Base-by-base conservation (phyloP, 2,329 filamentous ascomycete genomes). In the Graphiopsis chlorocephala region DNA sequence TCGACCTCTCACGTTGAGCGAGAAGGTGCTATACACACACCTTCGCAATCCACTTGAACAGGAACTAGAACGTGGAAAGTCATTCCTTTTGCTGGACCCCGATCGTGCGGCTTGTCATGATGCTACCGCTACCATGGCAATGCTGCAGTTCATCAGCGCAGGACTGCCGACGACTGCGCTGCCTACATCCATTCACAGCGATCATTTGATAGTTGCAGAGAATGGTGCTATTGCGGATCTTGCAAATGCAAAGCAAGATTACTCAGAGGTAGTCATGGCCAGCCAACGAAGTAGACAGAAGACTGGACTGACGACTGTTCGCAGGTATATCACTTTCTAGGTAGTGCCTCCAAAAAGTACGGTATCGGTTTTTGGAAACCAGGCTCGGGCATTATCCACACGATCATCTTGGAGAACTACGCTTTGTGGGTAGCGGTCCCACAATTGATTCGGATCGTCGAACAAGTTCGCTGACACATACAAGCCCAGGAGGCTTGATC, bases 291-390 rank as follows among this genome's bases (percentile, higher is more conserved):
- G n/a, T n/a, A n/a, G n/a, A n/a, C n/a, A n/a, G n/a, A n/a, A n/a
- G n/a, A n/a, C n/a, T n/a, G 29, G 38, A 42, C 6, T n/a, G 38
- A 10, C 2, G 29, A 23, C 12, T 28, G 23, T n/a, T 96, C 96
- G 86, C 94, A 98, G 82, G 95, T 99, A 72, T 99, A 98, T 83
- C 90, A 98, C 82, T 99, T 99, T 86, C 84, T 99, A 77, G 87
- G 92, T 67, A 88, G 89, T 69, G 91, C 94, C 70, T 98, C 93
- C 79, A 93, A 93, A 77, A 99, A 98, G 86, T 99, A 98, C 86
- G 94, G 97, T 86, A 98, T 98, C 80, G 95, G 95, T 85, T 98
- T 98, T 89, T 99, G 95, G 95, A 92, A 88, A 80, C 95, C 95
- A 69, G 95, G 95, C 74, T 97, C 94, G 78, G 95, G 95, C 86